Evolutionary conservation across 495 filamentous ascomycete species (phyloP).

Genomic region (Bombardia bombarda): DNA sequence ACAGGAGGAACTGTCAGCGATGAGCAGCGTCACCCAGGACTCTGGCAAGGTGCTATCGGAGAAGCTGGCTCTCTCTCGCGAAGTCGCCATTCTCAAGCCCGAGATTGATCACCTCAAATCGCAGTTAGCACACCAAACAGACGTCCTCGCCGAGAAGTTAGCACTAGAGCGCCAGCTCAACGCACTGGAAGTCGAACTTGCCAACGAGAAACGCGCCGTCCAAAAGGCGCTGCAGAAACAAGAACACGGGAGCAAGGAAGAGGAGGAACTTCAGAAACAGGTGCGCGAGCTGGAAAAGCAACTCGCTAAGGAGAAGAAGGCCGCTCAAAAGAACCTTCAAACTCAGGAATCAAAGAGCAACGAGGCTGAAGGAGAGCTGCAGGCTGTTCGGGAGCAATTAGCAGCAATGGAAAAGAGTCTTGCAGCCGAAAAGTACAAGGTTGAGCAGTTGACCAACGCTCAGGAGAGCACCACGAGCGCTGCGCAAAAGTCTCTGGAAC

Average conservation of each 20-base stretch:
- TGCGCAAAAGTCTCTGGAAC: conserved; percentile 29
- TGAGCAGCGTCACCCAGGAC: conserved; percentile 54
- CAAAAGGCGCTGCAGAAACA: conserved; percentile 51
- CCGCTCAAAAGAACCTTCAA: conserved; percentile 22
- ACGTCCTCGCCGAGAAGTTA: conserved; percentile 63
- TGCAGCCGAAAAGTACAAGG: conserved; percentile 29
- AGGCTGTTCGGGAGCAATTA: conserved; percentile 20
- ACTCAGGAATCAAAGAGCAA: conserved; percentile 19
- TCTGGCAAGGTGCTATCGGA: conserved; percentile 65
- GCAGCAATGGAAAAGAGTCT: conserved; percentile 15
- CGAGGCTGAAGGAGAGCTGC: conserved; percentile 28
- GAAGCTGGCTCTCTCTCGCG: conserved; percentile 64
- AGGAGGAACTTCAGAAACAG: conserved; percentile 38
- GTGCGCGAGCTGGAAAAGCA: conserved; percentile 43
- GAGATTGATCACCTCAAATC: conserved; percentile 72
- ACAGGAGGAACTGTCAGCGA: conserved; percentile 61
- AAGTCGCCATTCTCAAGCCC: conserved; percentile 60
- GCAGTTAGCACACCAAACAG: conserved; percentile 58
- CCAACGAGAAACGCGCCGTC: conserved; percentile 63
- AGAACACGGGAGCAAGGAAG: conserved; percentile 29
- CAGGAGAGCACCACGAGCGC: conserved; percentile 18
- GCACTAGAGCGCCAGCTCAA: conserved; percentile 66
- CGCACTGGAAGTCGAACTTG: conserved; percentile 69
- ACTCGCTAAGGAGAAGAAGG: conserved; percentile 41
- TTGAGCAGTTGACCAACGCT: conserved; percentile 21